Evolutionary conservation across 208 protist genomes (phyloP), one percentile per base, ranked within the genome.

Genomic region (Leptomonas pyrrhocoris): DNA sequence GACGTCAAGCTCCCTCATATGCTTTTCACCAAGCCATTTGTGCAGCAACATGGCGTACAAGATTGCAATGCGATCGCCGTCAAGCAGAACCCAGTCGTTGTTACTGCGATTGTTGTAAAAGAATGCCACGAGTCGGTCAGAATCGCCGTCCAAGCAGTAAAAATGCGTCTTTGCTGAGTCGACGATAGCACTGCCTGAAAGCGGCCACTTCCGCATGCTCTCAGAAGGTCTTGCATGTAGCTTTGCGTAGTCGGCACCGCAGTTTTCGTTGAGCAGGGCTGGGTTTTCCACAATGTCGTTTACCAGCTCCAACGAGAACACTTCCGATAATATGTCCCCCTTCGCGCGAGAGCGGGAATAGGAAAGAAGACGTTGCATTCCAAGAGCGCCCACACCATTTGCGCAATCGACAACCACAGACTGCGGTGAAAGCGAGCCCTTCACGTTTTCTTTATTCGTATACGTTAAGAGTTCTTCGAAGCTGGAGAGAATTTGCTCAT

Each of bases 141-240:
- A 94, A 80, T 99, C 97, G 30, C 97, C 97, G 62, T 99, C 97
- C 25, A 98, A 63, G 16, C 86, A 90, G 58, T 96, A 96, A 61
- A 84, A 97, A 49, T 94, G 92, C 2, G 76, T 48, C 7, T 27
- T 27, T 18, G 19, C 40, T 54, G 55, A 16, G 63, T 54, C 42
- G 13, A 15, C 18, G 49, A 3, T 69, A 21, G 1, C 60, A 56
- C 18, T 2, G 27, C 16, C 43, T 0, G 43, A 27, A 7, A 34
- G 51, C 21, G 48, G 55, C 74, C 66, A 80, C 25, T 36, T 34
- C 23, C n/a, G 72, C 83, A 93, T 90, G 18, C 23, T 68, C 0
- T 51, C 57, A 13, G 88, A 92, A 0, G 80, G 81, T 7, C 1
- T 73, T 81, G 80, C 53, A 48, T 65, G 53, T 56, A 81, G 77